Conservation (phyloP, 2,329 filamentous ascomycete genomes). For the Claviceps quebecensis region DNA sequence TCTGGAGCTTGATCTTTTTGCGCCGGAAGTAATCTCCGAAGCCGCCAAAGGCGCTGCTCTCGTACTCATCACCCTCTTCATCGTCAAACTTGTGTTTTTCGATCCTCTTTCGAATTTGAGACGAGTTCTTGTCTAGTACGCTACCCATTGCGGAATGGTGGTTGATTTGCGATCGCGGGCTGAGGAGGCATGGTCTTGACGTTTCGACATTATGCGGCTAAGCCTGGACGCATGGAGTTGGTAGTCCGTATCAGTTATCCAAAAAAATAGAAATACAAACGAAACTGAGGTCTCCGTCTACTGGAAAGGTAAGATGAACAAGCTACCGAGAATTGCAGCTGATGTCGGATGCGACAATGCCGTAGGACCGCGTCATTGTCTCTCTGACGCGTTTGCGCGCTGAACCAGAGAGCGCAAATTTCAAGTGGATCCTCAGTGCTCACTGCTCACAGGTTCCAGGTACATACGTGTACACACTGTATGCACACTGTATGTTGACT, state of each 20-base stretch:
- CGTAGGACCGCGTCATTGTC: neutral
- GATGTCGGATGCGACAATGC: too few species aligned
- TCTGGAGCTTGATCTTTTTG: constrained; percentile 96
- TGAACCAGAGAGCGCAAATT: neutral
- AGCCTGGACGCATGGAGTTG: neutral
- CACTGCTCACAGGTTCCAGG: too few species aligned
- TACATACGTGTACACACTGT: neutral
- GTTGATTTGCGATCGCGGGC: neutral
- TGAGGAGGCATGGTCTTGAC: neutral
- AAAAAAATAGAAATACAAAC: neutral
- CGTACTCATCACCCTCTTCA: constrained; percentile 85
- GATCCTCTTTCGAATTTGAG: constrained; percentile 46
- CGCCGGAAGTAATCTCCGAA: constrained; percentile 85
- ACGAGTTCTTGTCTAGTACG: constrained; percentile 49
- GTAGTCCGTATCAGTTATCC: neutral
- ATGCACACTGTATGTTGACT: neutral
- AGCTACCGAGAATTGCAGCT: neutral
- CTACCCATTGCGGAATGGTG: constrained; percentile 34
- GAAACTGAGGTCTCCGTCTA: too few species aligned
- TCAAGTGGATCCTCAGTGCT: too few species aligned
- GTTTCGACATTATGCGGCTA: neutral
- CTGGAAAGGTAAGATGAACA: neutral
- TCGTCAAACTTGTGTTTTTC: constrained; percentile 57
- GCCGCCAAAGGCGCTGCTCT: constrained; percentile 71
- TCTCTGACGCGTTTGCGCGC: neutral